Base-by-base conservation (phyloP, 2,329 filamentous ascomycete genomes). In the Graphilbum fragrans region DNA sequence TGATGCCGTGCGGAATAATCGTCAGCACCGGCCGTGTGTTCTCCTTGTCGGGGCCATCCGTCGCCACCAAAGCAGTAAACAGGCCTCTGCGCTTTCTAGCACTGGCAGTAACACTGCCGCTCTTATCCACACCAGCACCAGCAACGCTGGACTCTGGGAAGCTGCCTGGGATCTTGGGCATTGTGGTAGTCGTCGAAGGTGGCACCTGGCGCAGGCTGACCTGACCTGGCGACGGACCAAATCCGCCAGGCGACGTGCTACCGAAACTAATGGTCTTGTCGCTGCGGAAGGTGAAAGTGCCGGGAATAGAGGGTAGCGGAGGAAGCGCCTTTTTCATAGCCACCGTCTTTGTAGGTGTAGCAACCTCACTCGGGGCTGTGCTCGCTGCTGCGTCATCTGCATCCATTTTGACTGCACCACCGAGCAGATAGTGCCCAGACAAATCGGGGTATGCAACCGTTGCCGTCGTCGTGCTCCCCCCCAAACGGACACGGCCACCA, bases 201-300 rank as follows among this genome's bases (percentile, higher is more conserved):
- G 74, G 69, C 29, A 81, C 74, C 33, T 74, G 70, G 22, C 77
- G 75, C 38, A 81, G 52, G 49, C 74, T 79, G 5, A 72, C 60
- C 51, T 80, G 75, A n/a, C 72, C 76, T 2, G 68, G 62, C 21
- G 68, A 70, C 9, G 64, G 61, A 32, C 77, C 76, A 47, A 80
- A 80, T 4, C 69, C 70, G 29, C 61, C 58, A 1, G 64, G 57
- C 3, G 70, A 66, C 36, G 59, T 57, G 25, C 59, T 56, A 31
- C 64, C 66, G 49, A 81, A 78, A 43, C 65, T 61, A 51, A 81
- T 80, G 2, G 75, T 80, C 49, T 77, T 74, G 46, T 80, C 77
- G 50, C 69, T 77, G 36, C 77, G 74, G 62, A 82, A 82, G 0
- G 73, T 77, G 50, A 81, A 82, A 1, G 69, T 72, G 17, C 75